Conservation (phyloP, 768 basidiomycete genomes). For the Kwoniella sp. region DNA sequence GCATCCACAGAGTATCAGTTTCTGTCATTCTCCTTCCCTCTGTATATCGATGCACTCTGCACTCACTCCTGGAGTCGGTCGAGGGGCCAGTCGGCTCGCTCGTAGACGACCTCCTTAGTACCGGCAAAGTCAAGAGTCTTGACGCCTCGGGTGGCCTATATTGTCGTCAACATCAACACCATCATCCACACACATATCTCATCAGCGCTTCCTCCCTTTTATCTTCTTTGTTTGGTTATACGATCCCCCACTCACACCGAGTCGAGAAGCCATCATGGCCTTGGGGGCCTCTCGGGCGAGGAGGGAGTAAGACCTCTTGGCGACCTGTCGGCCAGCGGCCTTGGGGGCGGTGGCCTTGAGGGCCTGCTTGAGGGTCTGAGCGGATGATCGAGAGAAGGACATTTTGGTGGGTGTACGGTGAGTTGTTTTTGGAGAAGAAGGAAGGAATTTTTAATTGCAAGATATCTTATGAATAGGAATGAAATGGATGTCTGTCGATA, state of each 20-base stretch:
- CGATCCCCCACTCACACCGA: conserved; percentile 44
- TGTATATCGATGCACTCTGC: too few relatives aligned
- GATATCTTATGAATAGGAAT: neutral
- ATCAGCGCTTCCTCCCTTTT: too few relatives aligned
- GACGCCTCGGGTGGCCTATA: conserved; percentile 67
- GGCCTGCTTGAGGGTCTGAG: conserved; percentile 51
- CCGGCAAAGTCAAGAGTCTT: conserved; percentile 98
- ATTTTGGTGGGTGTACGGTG: conserved; percentile 36
- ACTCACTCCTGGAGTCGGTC: conserved; percentile 85
- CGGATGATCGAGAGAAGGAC: conserved; percentile 53
- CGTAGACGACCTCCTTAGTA: conserved; percentile 87
- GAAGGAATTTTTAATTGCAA: conserved; percentile 2
- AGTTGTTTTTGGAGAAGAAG: conserved; percentile 1
- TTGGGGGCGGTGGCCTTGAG: conserved; percentile 43
- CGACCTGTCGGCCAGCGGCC: conserved; percentile 36
- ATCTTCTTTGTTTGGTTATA: too few relatives aligned
- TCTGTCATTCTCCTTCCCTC: neutral
- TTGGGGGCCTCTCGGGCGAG: conserved; percentile 49
- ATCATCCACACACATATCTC: too few relatives aligned
- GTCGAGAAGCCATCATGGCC: conserved; percentile 41
- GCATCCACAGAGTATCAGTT: too few relatives aligned
- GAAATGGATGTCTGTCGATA: neutral
- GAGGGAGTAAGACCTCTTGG: conserved; percentile 54
- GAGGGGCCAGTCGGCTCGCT: conserved; percentile 95
- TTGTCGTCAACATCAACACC: neutral